These are phyloP conservation scores for Cyberlindnera saturnus DNA, from an alignment of 805 yeast genomes.

Conservation along the genomic window DNA sequence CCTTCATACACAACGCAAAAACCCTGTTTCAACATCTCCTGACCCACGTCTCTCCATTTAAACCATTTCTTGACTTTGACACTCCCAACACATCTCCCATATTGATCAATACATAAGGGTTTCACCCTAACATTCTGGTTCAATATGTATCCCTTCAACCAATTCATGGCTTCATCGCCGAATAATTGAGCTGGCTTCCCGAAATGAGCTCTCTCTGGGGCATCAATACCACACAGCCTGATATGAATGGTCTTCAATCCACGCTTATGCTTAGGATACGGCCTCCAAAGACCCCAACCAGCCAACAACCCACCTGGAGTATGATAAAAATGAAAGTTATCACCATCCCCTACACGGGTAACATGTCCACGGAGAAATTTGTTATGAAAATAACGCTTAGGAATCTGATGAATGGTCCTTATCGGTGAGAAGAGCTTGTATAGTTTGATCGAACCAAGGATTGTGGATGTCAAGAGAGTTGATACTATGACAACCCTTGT, in stretches of 20 bases:
- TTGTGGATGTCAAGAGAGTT: conserved; percentile 29
- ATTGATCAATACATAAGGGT: conserved; percentile 82
- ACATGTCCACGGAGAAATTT: conserved; percentile 63
- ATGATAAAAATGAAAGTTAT: conserved; percentile 87
- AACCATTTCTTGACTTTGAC: conserved; percentile 48
- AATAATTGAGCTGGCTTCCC: conserved; percentile 90
- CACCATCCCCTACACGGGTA: conserved; percentile 92
- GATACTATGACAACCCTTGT: conserved; percentile 25
- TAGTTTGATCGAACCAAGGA: conserved; percentile 36
- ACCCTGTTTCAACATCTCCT: conserved; percentile 80
- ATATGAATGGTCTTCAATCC: conserved; percentile 64
- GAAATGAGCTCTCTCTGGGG: conserved; percentile 92
- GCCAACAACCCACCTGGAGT: conserved; percentile 84
- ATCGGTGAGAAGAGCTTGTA: conserved; percentile 48
- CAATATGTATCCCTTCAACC: conserved; percentile 63
- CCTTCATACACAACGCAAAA: conserved; percentile 87
- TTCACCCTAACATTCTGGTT: conserved; percentile 68
- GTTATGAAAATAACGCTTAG: conserved; percentile 35
- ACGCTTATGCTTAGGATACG: conserved; percentile 50
- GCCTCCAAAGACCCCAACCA: conserved; percentile 93
- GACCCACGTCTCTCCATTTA: conserved; percentile 75
- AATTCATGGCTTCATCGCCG: conserved; percentile 74
- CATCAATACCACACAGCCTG: conserved; percentile 89
- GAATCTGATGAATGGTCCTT: conserved; percentile 45
- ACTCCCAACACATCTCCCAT: conserved; percentile 79